Conservation (phyloP, 1,284 basidiomycete species). For the Neolentinus lepideus region DNA sequence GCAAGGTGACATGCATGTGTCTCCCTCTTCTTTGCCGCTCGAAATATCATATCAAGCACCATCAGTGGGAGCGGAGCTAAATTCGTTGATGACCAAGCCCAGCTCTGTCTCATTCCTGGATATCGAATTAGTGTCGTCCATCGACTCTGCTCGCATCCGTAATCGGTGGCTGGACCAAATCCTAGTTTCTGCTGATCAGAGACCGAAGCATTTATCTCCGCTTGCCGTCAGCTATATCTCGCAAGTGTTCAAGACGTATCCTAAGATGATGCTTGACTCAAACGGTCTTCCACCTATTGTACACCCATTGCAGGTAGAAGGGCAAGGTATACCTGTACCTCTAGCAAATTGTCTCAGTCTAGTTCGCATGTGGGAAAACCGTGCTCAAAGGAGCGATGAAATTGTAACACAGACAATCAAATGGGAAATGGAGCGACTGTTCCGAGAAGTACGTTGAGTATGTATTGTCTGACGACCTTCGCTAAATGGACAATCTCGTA, state of each 20-base stretch:
- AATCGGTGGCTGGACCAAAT: background rate
- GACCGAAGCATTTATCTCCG: background rate
- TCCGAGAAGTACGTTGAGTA: background rate
- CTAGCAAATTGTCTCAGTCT: background rate
- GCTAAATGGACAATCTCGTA: background rate
- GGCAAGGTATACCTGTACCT: background rate
- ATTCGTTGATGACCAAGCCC: too few species aligned
- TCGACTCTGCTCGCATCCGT: background rate
- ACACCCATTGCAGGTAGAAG: background rate
- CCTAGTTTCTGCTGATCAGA: background rate
- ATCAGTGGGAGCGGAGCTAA: too few species aligned
- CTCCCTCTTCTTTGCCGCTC: too few species aligned
- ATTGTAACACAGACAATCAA: background rate
- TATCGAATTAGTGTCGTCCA: background rate
- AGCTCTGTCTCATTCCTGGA: background rate
- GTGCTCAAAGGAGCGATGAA: background rate
- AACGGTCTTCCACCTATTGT: background rate
- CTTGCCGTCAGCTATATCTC: background rate
- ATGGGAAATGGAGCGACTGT: background rate
- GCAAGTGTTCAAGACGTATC: background rate
- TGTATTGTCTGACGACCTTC: background rate
- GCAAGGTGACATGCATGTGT: too few species aligned
- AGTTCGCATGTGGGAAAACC: background rate
- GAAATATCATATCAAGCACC: too few species aligned
- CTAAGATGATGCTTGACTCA: background rate